Evolutionary conservation across 805 yeast species (phyloP), one percentile per base, ranked within the genome.

Genomic region (Ogataea paraovalis): DNA sequence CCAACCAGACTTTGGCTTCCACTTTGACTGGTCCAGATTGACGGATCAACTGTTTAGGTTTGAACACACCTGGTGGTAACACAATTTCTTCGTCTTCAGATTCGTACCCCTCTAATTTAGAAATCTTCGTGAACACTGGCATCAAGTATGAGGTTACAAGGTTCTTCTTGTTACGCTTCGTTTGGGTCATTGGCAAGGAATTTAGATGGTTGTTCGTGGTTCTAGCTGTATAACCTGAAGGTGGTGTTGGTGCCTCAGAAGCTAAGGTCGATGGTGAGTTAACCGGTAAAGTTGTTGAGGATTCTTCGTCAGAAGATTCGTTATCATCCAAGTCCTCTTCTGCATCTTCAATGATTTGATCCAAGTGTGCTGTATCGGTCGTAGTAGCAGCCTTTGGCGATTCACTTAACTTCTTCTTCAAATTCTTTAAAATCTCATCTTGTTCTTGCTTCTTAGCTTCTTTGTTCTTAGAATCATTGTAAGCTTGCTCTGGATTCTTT

Each of bases 1-100:
- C 99, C 54, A 94, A 75, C 97, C 98, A 94, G 13, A 94, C 99
- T 64, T 94, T 94, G 27, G 98, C 95, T 71, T 94, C 99, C 49
- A 94, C 91, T 68, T 87, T 90, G 47, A 90, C 80, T 1, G 97
- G 94, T 7, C 97, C 96, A 23, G 91, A 83, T 65, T 90, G 90
- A 61, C 91, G 87, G 58, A 92, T 75, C 68, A 87, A 79, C 28
- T 75, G 72, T 22, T 77, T 80, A 46, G 99, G 99, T 61, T 85
- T 87, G 40, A 74, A 73, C 19, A 92, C 98, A 14, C 98, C 98
- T 2, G 86, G 82, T 12, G 99, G 99, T 48, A 92, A 72, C 20
- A 76, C 82, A 41, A 89, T 76, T 64, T 91, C 97, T 58, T 84
- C 89, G 51, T 87, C 96, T 65, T 90, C 97, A 14, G 92, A 85